Evolutionary conservation across 192 early-diverging fungal genomes (phyloP).

Genomic region (Coemansia sp.): DNA sequence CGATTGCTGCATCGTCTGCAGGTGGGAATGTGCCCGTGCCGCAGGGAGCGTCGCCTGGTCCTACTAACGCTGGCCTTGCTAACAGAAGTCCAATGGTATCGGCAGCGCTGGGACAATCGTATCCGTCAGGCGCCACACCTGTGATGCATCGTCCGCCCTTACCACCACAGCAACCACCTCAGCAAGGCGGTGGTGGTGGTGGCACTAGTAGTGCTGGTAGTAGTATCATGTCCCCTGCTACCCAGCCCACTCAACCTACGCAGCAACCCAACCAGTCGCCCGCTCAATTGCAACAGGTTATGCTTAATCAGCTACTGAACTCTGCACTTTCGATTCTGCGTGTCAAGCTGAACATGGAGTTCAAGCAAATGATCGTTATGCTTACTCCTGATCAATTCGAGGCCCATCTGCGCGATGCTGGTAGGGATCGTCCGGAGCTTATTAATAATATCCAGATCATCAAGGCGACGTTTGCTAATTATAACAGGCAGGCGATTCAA

Average conservation of each 20-base stretch:
- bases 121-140: background rate
- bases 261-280: background rate
- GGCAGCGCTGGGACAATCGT: background rate
- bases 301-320: constrained; percentile 20
- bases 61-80: background rate
- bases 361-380: constrained; percentile 17
- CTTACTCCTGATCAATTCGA: constrained; percentile 39
- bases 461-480: constrained; percentile 20
- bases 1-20: background rate
- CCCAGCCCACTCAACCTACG: constrained; percentile 10
- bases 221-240: constrained; percentile 27
- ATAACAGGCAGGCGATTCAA: constrained; percentile 10
- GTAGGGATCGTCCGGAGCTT: constrained; percentile 32
- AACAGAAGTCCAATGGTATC: background rate
- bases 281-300: background rate
- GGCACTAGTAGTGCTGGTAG: constrained; percentile 11
- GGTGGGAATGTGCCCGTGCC: background rate
- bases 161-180: constrained; percentile 5
- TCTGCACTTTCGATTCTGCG: constrained; percentile 10
- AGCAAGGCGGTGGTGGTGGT: background rate
- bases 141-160: constrained; percentile 7
- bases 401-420: constrained; percentile 28
- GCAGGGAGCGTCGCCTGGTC: constrained; percentile 1
- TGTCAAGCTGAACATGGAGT: constrained; percentile 23
- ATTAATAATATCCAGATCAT: constrained; percentile 17